Base-by-base conservation (phyloP, 1,139 yeast species). In the Debaryomycetaceae sp. region DNA sequence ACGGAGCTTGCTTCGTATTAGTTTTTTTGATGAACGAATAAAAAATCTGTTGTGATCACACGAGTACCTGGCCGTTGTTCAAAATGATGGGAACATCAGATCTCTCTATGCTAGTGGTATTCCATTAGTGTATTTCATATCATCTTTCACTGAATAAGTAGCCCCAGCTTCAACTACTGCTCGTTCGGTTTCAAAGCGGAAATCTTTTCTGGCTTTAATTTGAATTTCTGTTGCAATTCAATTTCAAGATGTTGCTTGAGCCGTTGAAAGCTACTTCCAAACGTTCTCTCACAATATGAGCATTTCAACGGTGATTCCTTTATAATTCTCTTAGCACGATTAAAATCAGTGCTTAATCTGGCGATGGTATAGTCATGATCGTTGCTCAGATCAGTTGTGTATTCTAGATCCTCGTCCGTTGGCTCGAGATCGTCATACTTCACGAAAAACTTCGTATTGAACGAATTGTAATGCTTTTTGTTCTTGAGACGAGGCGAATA, bases 391-490 rank as follows among this genome's bases (percentile, higher is more conserved):
- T 16, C 18, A 26, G 30, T 4, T n/a, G 5, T 18, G 13, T 30
- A 11, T 15, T 5, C 34, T 11, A 14, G 7, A 6, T 22, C 34
- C 2, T 29, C 33, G 7, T 17, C 33, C 6, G 7, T 30, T 9
- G 56, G 54, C 29, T 50, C 47, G 24, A 55, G 43, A 34, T 43
- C 41, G 5, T 67, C 70, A 57, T 82, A 78, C 0, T 65, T 63
- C 1, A 85, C 79, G 46, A 86, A 86, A 56, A 87, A 87, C 1
- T 52, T 51, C 0, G 89, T 78, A 18, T 71, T 78, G 59, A 87
- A 87, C 5, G 91, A 81, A 53, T 82, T 81, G 59, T 80, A 87
- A 58, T 87, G 95, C 43, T 71, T 74, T 45, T 75, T 79, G 50
- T 79, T 68, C 55, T 84, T 86, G 62, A 86, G 41, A 18, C 68